Base-by-base conservation (phyloP, 371 early-diverging fungal genomes). In the Amoeboaphelidium protococcarum region DNA sequence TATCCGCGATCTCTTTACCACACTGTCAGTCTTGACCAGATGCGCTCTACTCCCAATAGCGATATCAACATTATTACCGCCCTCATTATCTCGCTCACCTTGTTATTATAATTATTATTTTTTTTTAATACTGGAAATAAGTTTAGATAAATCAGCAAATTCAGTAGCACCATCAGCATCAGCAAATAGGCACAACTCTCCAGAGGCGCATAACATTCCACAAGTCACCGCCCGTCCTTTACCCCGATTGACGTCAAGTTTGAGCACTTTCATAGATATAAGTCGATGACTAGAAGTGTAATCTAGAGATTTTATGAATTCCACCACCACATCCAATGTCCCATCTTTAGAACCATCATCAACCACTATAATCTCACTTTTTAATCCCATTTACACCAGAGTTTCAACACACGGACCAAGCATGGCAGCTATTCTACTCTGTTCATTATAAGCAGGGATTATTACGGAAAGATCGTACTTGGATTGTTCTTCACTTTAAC, bases 151-250 rank as follows among this genome's bases (percentile, higher is more conserved):
- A 58, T 92, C 90, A 10, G 76, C 67, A 58, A 89, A 89, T 40
- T 66, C 65, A 0, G 89, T 84, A 0, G 94, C 90, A 21, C 90
- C 94, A 60, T 92, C 94, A 0, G 94, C 90, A 61, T 92, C 94
- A 16, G 82, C 89, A 71, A 92, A 86, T 49, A 92, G 58, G 27
- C 87, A 57, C 27, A 55, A 55, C 44, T 75, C 62, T 12, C 90
- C 94, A n/a, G 78, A 66, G 19, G 83, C 68, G 42, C 61, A 63
- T 46, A 83, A 60, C 61, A 89, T 73, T 3, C 94, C 94, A 79
- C 80, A 50, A 4, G 80, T 81, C 13, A 89, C 85, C 21, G 89
- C 84, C 0, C 88, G 88, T 42, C 94, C 94, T 58, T 92, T 92
- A 40, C 90, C 89, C 46, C 86, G 58, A 62, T 92, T 92, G 53